Base-by-base conservation (phyloP, 225 moss, liverwort and hornwort genomes). In the Physcomitrium patens region DNA sequence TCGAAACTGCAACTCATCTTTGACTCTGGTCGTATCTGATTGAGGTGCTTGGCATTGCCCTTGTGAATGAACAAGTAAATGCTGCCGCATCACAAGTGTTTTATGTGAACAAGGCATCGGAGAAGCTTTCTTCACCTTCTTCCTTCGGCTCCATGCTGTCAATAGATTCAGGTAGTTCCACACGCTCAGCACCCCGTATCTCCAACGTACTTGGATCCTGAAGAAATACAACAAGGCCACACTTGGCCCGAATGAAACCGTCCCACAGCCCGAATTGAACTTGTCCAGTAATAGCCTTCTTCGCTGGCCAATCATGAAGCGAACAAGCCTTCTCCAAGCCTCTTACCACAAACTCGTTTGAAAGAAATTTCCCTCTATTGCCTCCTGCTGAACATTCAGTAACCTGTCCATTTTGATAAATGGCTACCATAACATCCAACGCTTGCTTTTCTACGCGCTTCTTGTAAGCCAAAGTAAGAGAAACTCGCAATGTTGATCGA, bases 291-390 rank as follows among this genome's bases (percentile, higher is more conserved):
- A 69, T 78, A n/a, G 67, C 26, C 80, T 94, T 97, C 83, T 91
- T 97, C 26, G 92, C 86, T 71, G 92, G 82, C 84, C 86, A 87
- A 70, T 93, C 86, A 57, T 83, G 74, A 64, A 93, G 80, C 53
- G 91, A 81, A 64, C 92, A 97, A n/a, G 90, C 92, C 75, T 81
- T 97, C 84, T 91, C 92, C 74, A 97, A 72, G 7, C 92, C 91
- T 64, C 82, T 86, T 19, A 97, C 96, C 50, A 97, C 92, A 78
- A 81, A 97, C 45, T 97, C 96, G 68, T 93, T 94, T 52, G 87
- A 91, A 41, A 97, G 87, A 51, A 86, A 74, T 43, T 86, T 86
- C 43, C 96, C 96, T 75, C 77, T 86, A 68, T 97, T 97, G 76
- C 92, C 94, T 65, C 96, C 96, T 76, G 92, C 91, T 56, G 46